Evolutionary conservation across 108 stramenopile genomes (phyloP), one percentile per base, ranked within the genome.

Genomic region (Discostella pseudostelligera): DNA sequence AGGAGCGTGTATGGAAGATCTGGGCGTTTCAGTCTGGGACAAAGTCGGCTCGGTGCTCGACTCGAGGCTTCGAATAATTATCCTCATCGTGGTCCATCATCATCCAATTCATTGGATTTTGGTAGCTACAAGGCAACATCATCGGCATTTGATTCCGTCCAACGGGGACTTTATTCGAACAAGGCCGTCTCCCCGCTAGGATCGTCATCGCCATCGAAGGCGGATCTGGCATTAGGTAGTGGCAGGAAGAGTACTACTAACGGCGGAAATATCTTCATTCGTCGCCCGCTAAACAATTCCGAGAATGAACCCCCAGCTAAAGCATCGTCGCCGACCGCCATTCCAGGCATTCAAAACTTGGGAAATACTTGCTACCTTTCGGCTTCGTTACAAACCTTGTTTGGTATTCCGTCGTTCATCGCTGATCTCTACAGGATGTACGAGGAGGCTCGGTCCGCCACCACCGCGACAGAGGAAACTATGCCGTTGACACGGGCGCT

Each of bases 301-400:
- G 56, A 39, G 0, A 19, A 36, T 14, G 45, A 40, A 22, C 5
- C 12, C 25, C 40, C 35, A 36, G 10, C 22, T 39, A 48, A 39
- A 26, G 14, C 9, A 22, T 24, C 10, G 26, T 26, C 1, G 16
- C 17, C 10, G 9, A 51, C 50, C 9, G 3, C 24, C 28, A 76
- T 76, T 71, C 74, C 74, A 3, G 74, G 74, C 13, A 76, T 73
- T 58, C 71, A 62, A 56, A 94, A 94, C 59, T 58, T 90, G 16
- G 93, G 93, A 7, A 91, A 91, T 45, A 91, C 93, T 1, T 94
- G 93, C 66, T 94, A 89, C 72, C 64, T 91, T 54, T 84, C 82
- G 60, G 78, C 88, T 0, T 82, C 93, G 0, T 29, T 89, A n/a
- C 93, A 94, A 75, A 81, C 86, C 63, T 66, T 90, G 20, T 82